These are phyloP conservation scores for Mycena amicta DNA, from an alignment of 768 basidiomycete genomes.

Conservation along the genomic window DNA sequence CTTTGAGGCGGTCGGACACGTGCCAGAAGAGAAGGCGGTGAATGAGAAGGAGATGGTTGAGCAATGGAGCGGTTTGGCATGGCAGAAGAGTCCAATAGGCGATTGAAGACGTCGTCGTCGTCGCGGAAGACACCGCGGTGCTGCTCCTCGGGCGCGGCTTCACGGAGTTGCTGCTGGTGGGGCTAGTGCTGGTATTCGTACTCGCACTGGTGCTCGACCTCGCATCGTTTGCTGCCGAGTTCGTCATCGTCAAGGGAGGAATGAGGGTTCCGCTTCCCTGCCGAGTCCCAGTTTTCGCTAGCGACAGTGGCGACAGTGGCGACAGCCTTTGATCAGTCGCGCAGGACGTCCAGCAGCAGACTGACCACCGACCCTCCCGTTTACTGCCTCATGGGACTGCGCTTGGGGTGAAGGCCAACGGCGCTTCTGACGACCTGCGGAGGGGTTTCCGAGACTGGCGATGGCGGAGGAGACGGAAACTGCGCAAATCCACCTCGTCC, in stretches of 20 bases:
- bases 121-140: neutral
- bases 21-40: conserved; percentile 29
- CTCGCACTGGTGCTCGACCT: neutral
- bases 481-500: conserved; percentile 5
- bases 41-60: conserved; percentile 15
- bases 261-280: conserved; percentile 3
- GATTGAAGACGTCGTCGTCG: neutral
- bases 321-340: conserved; percentile 41
- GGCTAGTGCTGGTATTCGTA: too few species aligned
- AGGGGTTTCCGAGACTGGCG: conserved; percentile 13
- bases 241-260: neutral
- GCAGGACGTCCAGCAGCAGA: conserved; percentile 36
- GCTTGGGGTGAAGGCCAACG: conserved; percentile 5
- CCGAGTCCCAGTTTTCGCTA: conserved; percentile 7
- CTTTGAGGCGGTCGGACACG: conserved; percentile 44
- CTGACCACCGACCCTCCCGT: neutral
- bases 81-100: neutral
- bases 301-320: conserved; percentile 31
- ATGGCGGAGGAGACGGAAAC: conserved; percentile 14
- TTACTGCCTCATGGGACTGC: conserved; percentile 7
- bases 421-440: conserved; percentile 2
- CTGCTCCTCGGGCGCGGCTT: neutral
- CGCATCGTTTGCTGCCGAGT: neutral
- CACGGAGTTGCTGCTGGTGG: too few species aligned
- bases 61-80: conserved; percentile 7